Conservation (phyloP, 148 eudicot genomes). For the Chenopodium suecicum region DNA sequence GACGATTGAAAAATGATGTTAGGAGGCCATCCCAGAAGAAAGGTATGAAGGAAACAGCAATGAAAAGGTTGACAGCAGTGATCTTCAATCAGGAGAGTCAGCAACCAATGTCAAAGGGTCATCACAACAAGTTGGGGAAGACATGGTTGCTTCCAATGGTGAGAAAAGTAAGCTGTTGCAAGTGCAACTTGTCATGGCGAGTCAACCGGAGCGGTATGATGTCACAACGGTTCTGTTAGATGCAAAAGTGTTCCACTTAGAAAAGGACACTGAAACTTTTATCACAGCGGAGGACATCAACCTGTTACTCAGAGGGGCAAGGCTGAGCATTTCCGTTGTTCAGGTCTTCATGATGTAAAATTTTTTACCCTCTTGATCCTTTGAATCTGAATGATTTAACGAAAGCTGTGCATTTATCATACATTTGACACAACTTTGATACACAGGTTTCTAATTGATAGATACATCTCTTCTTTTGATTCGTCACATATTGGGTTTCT, state of each 20-base stretch:
- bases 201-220: neutral
- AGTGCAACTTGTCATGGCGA: neutral
- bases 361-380: neutral
- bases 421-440: neutral
- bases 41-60: neutral
- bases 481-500: neutral
- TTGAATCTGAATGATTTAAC: neutral
- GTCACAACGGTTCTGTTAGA: neutral
- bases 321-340: neutral
- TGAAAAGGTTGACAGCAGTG: neutral
- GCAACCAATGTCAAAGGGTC: neutral
- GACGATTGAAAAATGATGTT: neutral
- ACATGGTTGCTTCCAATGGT: neutral
- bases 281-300: neutral
- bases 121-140: neutral
- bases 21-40: neutral
- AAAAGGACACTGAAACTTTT: neutral
- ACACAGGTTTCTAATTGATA: neutral
- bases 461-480: neutral
- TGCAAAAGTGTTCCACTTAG: neutral
- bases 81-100: neutral
- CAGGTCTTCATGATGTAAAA: neutral
- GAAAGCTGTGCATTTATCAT: neutral
- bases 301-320: neutral
- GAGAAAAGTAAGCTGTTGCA: neutral